Evolutionary conservation across 2,329 filamentous ascomycete genomes (phyloP).

Genomic region (Chalara sp.): DNA sequence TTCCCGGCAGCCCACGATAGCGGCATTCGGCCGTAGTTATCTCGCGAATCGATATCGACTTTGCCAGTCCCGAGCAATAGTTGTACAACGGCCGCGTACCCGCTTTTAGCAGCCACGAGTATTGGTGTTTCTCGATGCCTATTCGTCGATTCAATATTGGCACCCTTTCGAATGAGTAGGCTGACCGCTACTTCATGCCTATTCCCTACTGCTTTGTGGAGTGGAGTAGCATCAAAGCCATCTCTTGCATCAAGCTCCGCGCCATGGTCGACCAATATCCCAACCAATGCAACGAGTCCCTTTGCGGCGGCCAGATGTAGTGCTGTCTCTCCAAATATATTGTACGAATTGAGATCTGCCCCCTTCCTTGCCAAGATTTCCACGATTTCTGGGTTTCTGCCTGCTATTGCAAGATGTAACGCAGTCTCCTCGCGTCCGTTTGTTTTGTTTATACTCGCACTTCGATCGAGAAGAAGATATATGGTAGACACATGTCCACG

Average conservation of each 20-base stretch:
- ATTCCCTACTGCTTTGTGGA: constrained; percentile 1
- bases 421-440: constrained; percentile 4
- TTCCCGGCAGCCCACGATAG: no score
- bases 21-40: no score
- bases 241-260: constrained; percentile 6
- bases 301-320: constrained; percentile 5
- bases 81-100: not conserved
- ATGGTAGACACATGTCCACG: constrained; percentile 4
- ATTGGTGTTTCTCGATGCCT: constrained; percentile 4
- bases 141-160: constrained; percentile 2
- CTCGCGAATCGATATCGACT: not conserved
- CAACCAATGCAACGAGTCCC: constrained; percentile 2
- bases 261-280: constrained; percentile 4
- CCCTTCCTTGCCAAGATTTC: constrained; percentile 1
- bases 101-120: constrained; percentile 1
- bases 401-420: constrained; percentile 2
- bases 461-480: constrained; percentile 2
- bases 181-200: constrained; percentile 1
- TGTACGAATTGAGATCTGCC: constrained; percentile 1
- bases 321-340: constrained; percentile 5
- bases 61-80: not conserved
- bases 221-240: constrained; percentile 2
- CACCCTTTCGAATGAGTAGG: constrained; percentile 1
- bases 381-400: not conserved
- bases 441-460: constrained; percentile 3